Conservation (phyloP, 169 alveolate genomes). For the Eimeria maxima region DNA sequence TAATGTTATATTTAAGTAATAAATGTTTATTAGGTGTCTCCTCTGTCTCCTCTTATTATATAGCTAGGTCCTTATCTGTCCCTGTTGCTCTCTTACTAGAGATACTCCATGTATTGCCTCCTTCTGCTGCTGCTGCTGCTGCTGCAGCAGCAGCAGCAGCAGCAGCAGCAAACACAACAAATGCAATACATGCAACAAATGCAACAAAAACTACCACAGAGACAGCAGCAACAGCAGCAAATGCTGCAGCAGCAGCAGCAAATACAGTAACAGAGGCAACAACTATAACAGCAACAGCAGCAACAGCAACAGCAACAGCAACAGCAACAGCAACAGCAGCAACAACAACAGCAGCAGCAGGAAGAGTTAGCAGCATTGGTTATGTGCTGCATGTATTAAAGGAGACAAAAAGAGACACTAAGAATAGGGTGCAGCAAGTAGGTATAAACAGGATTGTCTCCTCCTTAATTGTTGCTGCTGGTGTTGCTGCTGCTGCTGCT, state of each 20-base stretch:
- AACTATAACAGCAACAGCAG: too few species aligned
- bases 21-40: slow-evolving; percentile 48
- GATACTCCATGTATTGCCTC: neutral
- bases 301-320: neutral
- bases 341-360: slow-evolving; percentile 43
- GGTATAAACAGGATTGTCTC: neutral
- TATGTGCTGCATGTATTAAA: neutral
- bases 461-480: slow-evolving; percentile 19
- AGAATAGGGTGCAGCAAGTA: neutral
- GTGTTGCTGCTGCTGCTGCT: neutral
- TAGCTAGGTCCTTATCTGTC: slow-evolving; percentile 58
- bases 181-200: too few species aligned
- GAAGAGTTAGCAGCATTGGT: neutral
- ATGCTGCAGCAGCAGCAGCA: too few species aligned
- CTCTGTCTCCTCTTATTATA: slow-evolving; percentile 46
- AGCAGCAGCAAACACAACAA: too few species aligned
- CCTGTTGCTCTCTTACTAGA: slow-evolving; percentile 59
- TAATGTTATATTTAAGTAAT: slow-evolving; percentile 50
- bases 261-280: too few species aligned
- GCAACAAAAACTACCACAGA: too few species aligned
- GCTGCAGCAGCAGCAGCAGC: too few species aligned
- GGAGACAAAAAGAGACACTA: neutral
- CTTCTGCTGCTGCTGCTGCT: neutral
- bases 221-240: too few species aligned
- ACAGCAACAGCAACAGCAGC: slow-evolving; percentile 52